Conservation (phyloP, 768 basidiomycete genomes). For the Tremella fuciformis region DNA sequence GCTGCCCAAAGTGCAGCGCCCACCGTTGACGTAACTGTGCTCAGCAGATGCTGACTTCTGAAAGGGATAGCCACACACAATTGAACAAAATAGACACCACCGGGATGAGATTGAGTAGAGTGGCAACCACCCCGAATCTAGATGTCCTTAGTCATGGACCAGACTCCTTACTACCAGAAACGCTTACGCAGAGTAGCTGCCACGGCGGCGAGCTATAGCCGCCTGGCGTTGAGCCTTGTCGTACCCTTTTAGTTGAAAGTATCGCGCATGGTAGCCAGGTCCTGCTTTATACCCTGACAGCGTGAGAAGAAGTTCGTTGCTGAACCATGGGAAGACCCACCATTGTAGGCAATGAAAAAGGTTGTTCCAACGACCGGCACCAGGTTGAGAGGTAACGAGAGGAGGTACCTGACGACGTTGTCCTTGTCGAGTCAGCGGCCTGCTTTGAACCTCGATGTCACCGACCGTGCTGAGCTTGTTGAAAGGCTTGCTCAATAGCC, state of each 20-base stretch:
- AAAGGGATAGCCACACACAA: constrained; percentile 31
- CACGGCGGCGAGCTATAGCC: constrained; percentile 58
- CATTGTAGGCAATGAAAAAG: constrained; percentile 57
- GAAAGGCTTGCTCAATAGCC: constrained; percentile 54
- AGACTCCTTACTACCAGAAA: not conserved
- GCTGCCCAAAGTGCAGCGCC: constrained; percentile 73
- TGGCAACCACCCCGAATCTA: constrained; percentile 63
- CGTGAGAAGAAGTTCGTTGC: not conserved
- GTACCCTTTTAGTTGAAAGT: constrained; percentile 67
- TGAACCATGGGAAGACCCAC: constrained; percentile 7
- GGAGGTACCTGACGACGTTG: constrained; percentile 59
- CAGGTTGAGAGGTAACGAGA: constrained; percentile 66
- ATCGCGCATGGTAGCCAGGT: constrained; percentile 63
- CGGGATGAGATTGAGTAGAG: constrained; percentile 64
- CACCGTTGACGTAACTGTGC: constrained; percentile 60
- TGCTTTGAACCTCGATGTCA: constrained; percentile 17
- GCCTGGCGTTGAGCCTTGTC: constrained; percentile 55
- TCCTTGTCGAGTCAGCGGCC: constrained; percentile 29
- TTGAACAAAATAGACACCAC: constrained; percentile 62
- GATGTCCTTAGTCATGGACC: not conserved
- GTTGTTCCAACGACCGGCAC: constrained; percentile 66
- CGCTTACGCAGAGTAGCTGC: constrained; percentile 66
- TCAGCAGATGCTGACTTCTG: not conserved
- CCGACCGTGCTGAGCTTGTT: constrained; percentile 51
- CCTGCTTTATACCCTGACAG: constrained; percentile 53